Evolutionary conservation across 1,284 basidiomycete genomes (phyloP), one percentile per base, ranked within the genome.

Genomic region (Puccinia coronata): DNA sequence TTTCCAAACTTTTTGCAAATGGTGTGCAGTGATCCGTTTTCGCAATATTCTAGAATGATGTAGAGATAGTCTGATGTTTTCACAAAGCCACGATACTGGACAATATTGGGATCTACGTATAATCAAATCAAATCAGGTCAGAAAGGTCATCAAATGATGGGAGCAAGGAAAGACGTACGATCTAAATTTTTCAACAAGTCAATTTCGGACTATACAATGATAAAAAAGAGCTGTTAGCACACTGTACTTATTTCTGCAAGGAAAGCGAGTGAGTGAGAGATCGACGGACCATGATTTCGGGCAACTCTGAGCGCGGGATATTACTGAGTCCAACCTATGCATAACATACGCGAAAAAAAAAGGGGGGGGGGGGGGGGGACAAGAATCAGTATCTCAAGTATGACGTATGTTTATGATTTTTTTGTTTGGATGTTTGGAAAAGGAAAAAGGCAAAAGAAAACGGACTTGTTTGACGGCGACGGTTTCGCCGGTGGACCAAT

Each of bases 31-130:
- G 95, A 97, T 31, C 96, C 96, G 85, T 99, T 99, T 88, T 99
- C 96, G 88, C 96, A 98, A 86, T 96, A 96, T 75, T 85, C 93
- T 80, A 98, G 90, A 83, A 99, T 95, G 87, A 99, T 98, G 87
- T 96, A 97, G 82, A 98, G 89, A 86, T 91, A 95, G 85, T 98
- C 93, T 81, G 91, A 91, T 77, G 95, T 96, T 88, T 96, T 96
- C 86, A 95, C 94, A 84, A 96, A 98, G 25, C 96, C 95, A 85
- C 97, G 96, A 88, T 98, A 98, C 87, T 98, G 98, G 86, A 99
- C 96, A 85, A 98, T 98, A 86, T 98, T 98, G 55, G 92, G 90
- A 83, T 90, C 87, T 88, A n/a, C n/a, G n/a, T n/a, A n/a, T n/a
- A n/a, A n/a, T n/a, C n/a, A n/a, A n/a, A n/a, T n/a, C n/a, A n/a